These are phyloP conservation scores for Lentinula edodes DNA, from an alignment of 768 basidiomycete species.

Conservation along the genomic window DNA sequence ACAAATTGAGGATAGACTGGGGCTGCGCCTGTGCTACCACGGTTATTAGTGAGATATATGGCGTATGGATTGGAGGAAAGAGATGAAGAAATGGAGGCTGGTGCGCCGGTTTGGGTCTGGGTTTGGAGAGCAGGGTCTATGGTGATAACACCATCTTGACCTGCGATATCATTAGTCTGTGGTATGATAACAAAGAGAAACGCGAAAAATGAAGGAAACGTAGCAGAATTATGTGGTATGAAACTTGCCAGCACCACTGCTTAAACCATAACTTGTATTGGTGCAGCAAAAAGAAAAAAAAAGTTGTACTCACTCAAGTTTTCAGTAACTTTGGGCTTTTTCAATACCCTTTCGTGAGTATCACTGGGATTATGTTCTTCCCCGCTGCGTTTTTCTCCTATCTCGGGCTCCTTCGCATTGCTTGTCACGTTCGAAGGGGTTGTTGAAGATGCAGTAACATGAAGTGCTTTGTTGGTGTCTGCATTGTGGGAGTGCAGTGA, in stretches of 20 bases:
- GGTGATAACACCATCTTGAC: not conserved
- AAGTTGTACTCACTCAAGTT: not conserved
- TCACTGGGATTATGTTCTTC: not conserved
- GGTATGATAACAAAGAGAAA: not conserved
- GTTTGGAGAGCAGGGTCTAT: not conserved
- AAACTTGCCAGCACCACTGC: not conserved
- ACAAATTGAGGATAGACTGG: slow-evolving; percentile 35
- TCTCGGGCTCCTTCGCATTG: not conserved
- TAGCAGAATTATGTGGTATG: not conserved
- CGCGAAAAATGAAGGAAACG: not conserved
- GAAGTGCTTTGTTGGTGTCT: not conserved
- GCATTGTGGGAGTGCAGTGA: not conserved
- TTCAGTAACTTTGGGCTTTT: not conserved
- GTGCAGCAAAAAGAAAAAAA: not conserved
- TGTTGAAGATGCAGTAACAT: not conserved
- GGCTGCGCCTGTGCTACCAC: slow-evolving; percentile 24
- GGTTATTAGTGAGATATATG: slow-evolving; percentile 7
- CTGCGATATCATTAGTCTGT: not conserved
- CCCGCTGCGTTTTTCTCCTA: not conserved
- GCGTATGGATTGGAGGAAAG: slow-evolving; percentile 13
- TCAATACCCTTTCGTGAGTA: not conserved
- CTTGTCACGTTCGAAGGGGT: not conserved
- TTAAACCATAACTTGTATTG: too few species aligned
- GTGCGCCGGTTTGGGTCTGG: not conserved
- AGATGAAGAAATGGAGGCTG: slow-evolving; percentile 14